phyloP scores from a whole-genome alignment of 164 flowering plant species.

The Annona squamosa region DNA sequence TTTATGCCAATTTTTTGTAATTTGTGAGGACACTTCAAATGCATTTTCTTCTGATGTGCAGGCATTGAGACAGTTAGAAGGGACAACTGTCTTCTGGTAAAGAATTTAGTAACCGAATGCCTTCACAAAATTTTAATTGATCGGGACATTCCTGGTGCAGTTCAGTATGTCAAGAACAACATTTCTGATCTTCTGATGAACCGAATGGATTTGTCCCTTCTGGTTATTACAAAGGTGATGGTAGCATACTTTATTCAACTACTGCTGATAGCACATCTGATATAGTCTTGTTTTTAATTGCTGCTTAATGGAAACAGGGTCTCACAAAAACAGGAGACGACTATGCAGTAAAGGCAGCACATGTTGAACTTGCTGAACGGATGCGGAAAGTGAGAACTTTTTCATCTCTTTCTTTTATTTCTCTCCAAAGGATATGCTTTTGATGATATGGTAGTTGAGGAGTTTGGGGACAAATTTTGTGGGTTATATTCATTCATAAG shows the following conservation, averaged over 20 bases:
- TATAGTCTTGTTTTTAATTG: neutral
- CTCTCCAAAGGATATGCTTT: too few species aligned
- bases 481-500: too few species aligned
- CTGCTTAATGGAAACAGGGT: constrained; percentile 41
- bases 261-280: neutral
- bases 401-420: neutral
- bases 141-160: constrained; percentile 84
- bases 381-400: constrained; percentile 76
- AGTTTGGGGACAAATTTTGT: too few species aligned
- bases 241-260: neutral
- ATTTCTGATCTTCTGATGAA: constrained; percentile 98
- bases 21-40: constrained; percentile 3
- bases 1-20: neutral
- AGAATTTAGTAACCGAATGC: constrained; percentile 90
- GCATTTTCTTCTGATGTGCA: constrained; percentile 21
- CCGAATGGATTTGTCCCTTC: constrained; percentile 91
- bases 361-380: constrained; percentile 98
- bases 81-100: constrained; percentile 92
- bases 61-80: constrained; percentile 98
- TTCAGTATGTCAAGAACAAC: constrained; percentile 83
- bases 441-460: too few species aligned
- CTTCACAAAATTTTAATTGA: constrained; percentile 89
- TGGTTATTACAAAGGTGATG: constrained; percentile 91
- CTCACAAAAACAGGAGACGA: constrained; percentile 95
- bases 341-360: constrained; percentile 95